Evolutionary conservation across 495 filamentous ascomycete species (phyloP), one percentile per base, ranked within the genome.

Genomic region (Trichoderma gamsii): DNA sequence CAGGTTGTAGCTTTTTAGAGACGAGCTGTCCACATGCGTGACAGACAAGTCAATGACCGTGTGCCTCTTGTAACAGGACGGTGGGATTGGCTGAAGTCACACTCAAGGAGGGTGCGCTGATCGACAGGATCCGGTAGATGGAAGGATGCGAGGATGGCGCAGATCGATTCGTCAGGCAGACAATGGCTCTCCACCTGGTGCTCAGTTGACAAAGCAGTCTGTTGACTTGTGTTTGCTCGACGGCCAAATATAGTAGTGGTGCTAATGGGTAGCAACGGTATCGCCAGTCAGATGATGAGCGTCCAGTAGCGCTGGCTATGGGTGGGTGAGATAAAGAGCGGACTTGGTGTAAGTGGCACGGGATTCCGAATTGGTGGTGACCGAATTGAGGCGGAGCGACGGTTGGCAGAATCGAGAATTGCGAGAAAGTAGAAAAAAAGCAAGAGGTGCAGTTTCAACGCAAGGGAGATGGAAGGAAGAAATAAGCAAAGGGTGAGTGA

Each of bases 91-190:
- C 16, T 23, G 56, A 11, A 25, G 56, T 61, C 56, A 61, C 56
- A 61, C 56, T 25, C 16, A 21, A 29, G 56, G 25, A 61, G 56
- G 56, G 56, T 18, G 56, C 27, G 25, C 16, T 61, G 56, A 61
- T 61, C 56, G 56, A 32, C 56, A 61, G 56, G 56, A 32, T 32
- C 27, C 56, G 56, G 56, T 16, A 61, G 56, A 61, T 61, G 27
- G 56, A 32, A 61, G 56, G 56, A 61, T 61, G 56, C 52, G n/a
- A 32, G 56, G 56, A 61, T 61, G 56, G 23, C n/a, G 56, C 27
- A 61, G 56, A 61, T 61, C 56, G 56, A 61, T 61, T 61, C 56
- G 56, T 61, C 56, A 25, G 56, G 56, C 56, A 61, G 56, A 61
- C 29, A 32, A 29, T 61, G 56, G n/a, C 11, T 61, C 35, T 61